These are phyloP conservation scores for Colletotrichum sp. DNA, from an alignment of 2,329 filamentous ascomycete genomes.

Conservation along the genomic window DNA sequence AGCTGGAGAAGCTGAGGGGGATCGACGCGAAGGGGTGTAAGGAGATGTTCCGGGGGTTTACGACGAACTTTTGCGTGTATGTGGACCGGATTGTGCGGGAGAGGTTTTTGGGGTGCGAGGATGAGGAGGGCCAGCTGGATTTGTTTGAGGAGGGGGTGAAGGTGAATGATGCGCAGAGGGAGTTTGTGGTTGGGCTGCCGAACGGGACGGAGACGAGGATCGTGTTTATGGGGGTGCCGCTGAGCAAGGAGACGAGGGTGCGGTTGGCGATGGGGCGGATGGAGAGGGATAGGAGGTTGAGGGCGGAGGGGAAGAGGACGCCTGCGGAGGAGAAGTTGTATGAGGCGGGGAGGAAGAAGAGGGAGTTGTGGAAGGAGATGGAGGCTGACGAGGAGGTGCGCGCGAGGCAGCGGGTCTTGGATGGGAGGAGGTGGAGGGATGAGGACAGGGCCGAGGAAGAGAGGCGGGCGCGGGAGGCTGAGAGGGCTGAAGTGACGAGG, in stretches of 20 bases:
- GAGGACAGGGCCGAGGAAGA: neutral
- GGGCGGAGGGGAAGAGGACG: neutral
- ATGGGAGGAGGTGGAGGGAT: neutral
- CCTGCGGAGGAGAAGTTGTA: neutral
- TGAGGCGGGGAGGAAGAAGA: neutral
- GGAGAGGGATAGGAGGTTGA: neutral
- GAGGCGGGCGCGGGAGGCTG: neutral
- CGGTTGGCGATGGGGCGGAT: neutral
- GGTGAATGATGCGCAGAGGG: neutral
- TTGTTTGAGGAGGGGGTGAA: neutral
- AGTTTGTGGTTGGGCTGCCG: neutral
- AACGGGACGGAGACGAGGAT: neutral
- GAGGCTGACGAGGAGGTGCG: neutral
- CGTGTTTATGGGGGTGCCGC: neutral
- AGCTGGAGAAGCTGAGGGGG: neutral
- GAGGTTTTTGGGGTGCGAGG: neutral
- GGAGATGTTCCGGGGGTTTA: slow-evolving; percentile 1
- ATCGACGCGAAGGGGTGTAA: neutral
- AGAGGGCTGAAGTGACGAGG: neutral
- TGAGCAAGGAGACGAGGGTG: slow-evolving; percentile 2
- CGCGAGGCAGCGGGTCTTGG: neutral
- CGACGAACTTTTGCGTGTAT: slow-evolving; percentile 14
- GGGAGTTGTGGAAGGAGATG: neutral
- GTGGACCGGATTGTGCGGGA: neutral
- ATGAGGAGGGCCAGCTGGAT: neutral